phyloP scores from a whole-genome alignment of 2,329 filamentous ascomycete species.

The Penicillium sp. region DNA sequence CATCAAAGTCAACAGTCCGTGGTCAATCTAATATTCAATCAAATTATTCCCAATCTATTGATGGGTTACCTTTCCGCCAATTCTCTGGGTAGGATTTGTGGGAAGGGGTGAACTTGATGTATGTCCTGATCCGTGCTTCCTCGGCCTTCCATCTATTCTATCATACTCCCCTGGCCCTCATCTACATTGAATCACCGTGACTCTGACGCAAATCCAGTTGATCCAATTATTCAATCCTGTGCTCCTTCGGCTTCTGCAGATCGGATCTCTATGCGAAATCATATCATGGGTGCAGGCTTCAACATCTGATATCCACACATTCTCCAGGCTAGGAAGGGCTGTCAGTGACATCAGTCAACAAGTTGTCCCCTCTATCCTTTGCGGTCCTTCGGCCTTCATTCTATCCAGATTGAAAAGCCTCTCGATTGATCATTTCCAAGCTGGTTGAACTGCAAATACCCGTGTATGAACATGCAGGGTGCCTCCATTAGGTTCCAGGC shows the following conservation, averaged over 20 bases:
- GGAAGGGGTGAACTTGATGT: conserved; percentile 11
- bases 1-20: conserved; percentile 13
- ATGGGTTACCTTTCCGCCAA: background rate
- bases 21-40: conserved; percentile 1
- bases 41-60: background rate
- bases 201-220: conserved; percentile 5
- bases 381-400: background rate
- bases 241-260: conserved; percentile 3
- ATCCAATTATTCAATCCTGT: conserved; percentile 1
- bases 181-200: background rate
- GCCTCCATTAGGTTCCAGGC: conserved; percentile 22
- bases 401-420: background rate
- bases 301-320: conserved; percentile 23
- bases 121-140: conserved; percentile 11
- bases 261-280: conserved; percentile 20
- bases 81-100: conserved; percentile 2
- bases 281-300: conserved; percentile 27
- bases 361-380: background rate
- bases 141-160: conserved; percentile 2
- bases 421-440: background rate
- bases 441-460: conserved; percentile 6
- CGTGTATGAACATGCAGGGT: conserved; percentile 26
- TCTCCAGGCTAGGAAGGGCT: conserved; percentile 1
- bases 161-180: conserved; percentile 1
- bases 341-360: background rate